Base-by-base conservation (phyloP, 2,329 filamentous ascomycete species). In the Fusarium abutilonis region DNA sequence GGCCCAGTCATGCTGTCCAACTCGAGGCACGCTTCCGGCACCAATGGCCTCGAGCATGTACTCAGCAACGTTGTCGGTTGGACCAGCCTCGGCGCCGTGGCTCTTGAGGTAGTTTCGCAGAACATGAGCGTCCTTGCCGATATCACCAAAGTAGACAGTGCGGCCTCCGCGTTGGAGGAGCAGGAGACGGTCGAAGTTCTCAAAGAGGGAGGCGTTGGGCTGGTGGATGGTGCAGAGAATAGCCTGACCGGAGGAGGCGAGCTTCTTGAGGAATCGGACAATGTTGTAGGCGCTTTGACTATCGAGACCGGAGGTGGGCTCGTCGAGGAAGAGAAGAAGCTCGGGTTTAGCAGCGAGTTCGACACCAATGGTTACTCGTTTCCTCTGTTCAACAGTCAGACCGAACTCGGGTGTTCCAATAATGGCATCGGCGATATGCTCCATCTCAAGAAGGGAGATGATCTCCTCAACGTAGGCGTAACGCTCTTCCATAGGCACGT, bases 181-280 rank as follows among this genome's bases (percentile, higher is more conserved):
- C 6, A 96, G 79, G 2, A 97, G 82, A 11, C 92, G 85, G 72
- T 96, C 92, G 65, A 96, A 97, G 75, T 93, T 89, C 74, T 95
- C 91, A 67, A 97, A 96, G 0, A 96, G 82, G 0, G 91, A 88
- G 14, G 91, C 90, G 65, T 93, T 94, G 2, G 93, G 92, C 73
- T 96, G 93, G 74, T 96, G 93, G 63, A 96, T 96, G 0, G 93
- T 96, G 77, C 92, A 96, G 4, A 96, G 83, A 66, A 96, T 92
- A 9, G 92, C 92, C 73, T 96, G 93, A 2, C 92, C 93, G 3
- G 90, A 89, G n/a, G 83, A 81, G 45, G 89, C 87, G 6, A 92
- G 83, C 77, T 92, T 92, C 69, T 86, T 86, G n/a, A 93, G 79
- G 80, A 92, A 91, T 31, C 89, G 87, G 23, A 91, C 87, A 64